phyloP scores from a whole-genome alignment of 2,329 filamentous ascomycete genomes.

The Cordyceps cicadae region DNA sequence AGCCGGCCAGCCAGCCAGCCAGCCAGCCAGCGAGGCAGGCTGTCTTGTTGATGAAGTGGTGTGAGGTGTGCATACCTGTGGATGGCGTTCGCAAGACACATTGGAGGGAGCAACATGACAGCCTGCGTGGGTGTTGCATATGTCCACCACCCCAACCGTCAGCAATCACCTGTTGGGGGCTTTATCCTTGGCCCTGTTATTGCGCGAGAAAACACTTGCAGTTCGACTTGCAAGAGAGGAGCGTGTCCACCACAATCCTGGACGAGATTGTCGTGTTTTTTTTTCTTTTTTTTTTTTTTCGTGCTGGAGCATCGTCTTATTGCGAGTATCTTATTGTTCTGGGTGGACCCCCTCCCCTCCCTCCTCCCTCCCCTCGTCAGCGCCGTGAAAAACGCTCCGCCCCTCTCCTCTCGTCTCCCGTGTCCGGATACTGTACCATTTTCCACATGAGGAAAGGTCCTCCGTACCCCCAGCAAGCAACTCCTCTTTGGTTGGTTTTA shows the following conservation, averaged over 20 bases:
- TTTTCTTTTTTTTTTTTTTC: no score
- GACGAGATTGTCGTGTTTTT: no score
- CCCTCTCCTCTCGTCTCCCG: background rate
- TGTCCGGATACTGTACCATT: conserved; percentile 1
- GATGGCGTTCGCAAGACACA: conserved; percentile 6
- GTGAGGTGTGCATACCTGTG: background rate
- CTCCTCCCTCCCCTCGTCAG: background rate
- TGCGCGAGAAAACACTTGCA: background rate
- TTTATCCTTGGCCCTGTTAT: background rate
- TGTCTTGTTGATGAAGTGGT: background rate
- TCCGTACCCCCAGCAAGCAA: background rate
- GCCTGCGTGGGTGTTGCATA: background rate
- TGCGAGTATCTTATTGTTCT: conserved; percentile 2
- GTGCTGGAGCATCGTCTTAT: background rate
- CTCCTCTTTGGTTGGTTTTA: background rate
- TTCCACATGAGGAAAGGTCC: background rate
- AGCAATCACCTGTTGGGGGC: background rate
- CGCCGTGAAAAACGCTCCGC: background rate
- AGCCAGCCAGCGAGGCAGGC: background rate
- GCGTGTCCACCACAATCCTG: background rate
- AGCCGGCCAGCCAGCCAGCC: background rate
- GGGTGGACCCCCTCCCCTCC: background rate
- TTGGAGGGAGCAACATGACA: background rate
- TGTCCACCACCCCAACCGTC: background rate
- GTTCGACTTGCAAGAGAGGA: background rate